Percentiles rank a stretch among this genome's conserved stretches.
phyloP scores from a whole-genome alignment of 2,329 filamentous ascomycete genomes.

The Boeremia exigua region DNA sequence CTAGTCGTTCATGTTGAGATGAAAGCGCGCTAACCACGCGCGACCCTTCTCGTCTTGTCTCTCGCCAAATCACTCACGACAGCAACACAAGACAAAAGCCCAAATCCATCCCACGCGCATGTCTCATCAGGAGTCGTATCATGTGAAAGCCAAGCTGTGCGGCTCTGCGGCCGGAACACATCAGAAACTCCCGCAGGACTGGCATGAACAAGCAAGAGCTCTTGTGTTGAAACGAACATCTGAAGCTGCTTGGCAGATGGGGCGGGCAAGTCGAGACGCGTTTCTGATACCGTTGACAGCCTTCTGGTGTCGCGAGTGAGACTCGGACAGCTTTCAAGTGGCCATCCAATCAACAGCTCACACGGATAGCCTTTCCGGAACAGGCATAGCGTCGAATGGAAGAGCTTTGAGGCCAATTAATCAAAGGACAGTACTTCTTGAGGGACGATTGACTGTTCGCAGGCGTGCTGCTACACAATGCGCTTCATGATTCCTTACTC shows the following conservation, averaged over 20 bases:
- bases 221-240: conserved; percentile 2
- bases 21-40: too few species aligned
- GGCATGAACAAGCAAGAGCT: neutral
- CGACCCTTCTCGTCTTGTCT: too few species aligned
- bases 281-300: conserved; percentile 8
- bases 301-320: conserved; percentile 1
- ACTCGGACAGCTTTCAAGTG: neutral
- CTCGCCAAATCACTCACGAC: too few species aligned
- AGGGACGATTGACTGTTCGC: neutral
- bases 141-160: conserved; percentile 7
- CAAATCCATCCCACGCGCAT: too few species aligned
- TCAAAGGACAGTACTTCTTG: too few species aligned
- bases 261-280: conserved; percentile 4
- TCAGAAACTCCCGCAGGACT: conserved; percentile 4
- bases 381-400: neutral
- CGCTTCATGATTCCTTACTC: conserved; percentile 6
- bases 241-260: conserved; percentile 9
- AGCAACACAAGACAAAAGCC: too few species aligned
- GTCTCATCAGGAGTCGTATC: neutral
- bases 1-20: too few species aligned
- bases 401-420: neutral
- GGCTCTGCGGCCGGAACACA: conserved; percentile 15
- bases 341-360: neutral
- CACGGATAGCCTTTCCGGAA: neutral
- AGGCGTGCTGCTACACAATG: neutral